phyloP scores from a whole-genome alignment of 73 alveolate species.

The Paramecium biaurelia region DNA sequence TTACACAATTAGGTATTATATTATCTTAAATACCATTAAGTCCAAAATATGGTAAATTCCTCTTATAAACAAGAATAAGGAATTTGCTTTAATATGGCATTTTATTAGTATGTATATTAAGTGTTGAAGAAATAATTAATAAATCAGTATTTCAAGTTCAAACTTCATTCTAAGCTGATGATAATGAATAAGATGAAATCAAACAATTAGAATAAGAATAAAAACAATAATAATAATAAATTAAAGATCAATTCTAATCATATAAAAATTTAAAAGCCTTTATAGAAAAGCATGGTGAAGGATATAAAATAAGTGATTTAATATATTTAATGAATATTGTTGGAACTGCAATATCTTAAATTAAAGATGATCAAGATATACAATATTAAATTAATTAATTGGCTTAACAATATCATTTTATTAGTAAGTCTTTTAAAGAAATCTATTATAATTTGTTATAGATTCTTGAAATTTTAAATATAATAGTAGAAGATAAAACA shows the following conservation, averaged over 20 bases:
- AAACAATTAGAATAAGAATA: background rate
- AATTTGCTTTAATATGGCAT: conserved; percentile 31
- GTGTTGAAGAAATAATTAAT: conserved; percentile 55
- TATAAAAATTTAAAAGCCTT: background rate
- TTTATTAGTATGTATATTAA: conserved; percentile 39
- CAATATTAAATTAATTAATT: conserved; percentile 14
- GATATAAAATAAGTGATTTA: conserved; percentile 42
- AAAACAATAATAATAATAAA: conserved; percentile 39
- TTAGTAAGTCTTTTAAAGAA: conserved; percentile 51
- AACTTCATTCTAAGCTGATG: background rate
- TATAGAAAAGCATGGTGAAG: conserved; percentile 1
- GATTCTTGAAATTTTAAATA: conserved; percentile 37
- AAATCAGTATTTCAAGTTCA: conserved; percentile 21
- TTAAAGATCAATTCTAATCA: background rate
- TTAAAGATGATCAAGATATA: conserved; percentile 24
- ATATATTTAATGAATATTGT: conserved; percentile 46
- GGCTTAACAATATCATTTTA: conserved; percentile 21
- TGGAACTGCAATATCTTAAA: conserved; percentile 35
- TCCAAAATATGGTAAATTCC: conserved; percentile 92
- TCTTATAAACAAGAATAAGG: conserved; percentile 72
- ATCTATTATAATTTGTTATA: conserved; percentile 50
- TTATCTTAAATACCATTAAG: conserved; percentile 89
- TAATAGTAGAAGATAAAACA: conserved; percentile 44
- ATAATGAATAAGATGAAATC: background rate
- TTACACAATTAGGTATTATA: conserved; percentile 89